These are phyloP conservation scores for Discostella pseudostelligera DNA, from an alignment of 108 stramenopile species.

Conservation along the genomic window DNA sequence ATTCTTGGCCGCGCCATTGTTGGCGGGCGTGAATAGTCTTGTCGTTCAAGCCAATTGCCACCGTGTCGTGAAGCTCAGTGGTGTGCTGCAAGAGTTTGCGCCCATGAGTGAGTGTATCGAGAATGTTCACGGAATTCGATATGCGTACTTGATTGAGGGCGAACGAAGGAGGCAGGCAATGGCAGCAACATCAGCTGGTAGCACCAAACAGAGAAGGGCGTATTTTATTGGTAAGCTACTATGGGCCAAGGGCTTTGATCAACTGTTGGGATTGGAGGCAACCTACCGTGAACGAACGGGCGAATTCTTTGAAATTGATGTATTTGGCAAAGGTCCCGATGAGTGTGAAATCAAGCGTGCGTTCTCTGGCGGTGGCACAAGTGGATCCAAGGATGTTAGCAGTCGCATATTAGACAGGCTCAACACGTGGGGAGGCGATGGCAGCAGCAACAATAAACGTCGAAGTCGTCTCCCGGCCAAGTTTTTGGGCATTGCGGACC, in stretches of 20 bases:
- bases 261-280: slow-evolving; percentile 58
- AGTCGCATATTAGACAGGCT: slow-evolving; percentile 20
- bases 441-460: slow-evolving; percentile 3
- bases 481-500: slow-evolving; percentile 68
- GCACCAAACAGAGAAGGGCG: slow-evolving; percentile 24
- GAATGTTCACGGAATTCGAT: slow-evolving; percentile 87
- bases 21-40: slow-evolving; percentile 35
- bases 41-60: slow-evolving; percentile 79
- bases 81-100: slow-evolving; percentile 59
- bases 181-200: not conserved
- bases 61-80: slow-evolving; percentile 67
- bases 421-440: not conserved
- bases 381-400: slow-evolving; percentile 1
- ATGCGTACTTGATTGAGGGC: slow-evolving; percentile 59
- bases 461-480: slow-evolving; percentile 56
- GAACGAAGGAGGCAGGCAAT: not conserved
- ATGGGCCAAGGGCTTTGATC: slow-evolving; percentile 79
- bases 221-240: slow-evolving; percentile 86
- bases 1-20: slow-evolving; percentile 38
- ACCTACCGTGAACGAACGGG: slow-evolving; percentile 50
- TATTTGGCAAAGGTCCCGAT: slow-evolving; percentile 72
- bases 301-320: slow-evolving; percentile 67
- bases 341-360: slow-evolving; percentile 63
- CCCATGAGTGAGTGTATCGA: slow-evolving; percentile 64
- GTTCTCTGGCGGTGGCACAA: slow-evolving; percentile 31